Base-by-base conservation (phyloP, 1,284 basidiomycete genomes). In the Ceraceosorus guamensis region DNA sequence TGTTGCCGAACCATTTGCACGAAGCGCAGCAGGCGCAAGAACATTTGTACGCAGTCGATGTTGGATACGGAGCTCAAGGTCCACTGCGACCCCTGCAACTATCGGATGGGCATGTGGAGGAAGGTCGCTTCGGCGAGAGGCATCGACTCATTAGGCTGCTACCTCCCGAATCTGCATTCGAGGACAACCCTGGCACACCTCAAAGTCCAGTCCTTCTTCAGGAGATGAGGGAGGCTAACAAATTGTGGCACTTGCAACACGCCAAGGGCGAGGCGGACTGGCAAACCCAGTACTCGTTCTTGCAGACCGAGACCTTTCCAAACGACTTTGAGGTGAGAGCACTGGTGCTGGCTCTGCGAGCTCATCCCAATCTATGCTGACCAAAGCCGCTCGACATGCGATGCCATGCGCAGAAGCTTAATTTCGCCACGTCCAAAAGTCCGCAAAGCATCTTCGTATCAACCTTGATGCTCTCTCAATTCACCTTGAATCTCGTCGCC, bases 1-100 rank as follows among this genome's bases (percentile, higher is more conserved):
- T 58, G n/a, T 50, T 66, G 6, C 54, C 52, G 2, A 56, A 47
- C 11, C 62, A 64, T 11, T 11, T 61, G 2, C 16, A 14, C 6
- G n/a, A 30, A 4, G 55, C 51, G 2, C 5, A 8, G 18, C 43
- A 37, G 13, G 48, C 39, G 10, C n/a, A n/a, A n/a, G 49, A 24
- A 5, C 53, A 51, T 5, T 64, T 62, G 46, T 66, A 66, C 24
- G 18, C 58, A 4, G 43, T 50, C 6, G 65, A 66, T 41, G 62
- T 66, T 1, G 65, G 62, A 1, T 64, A 50, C 18, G 65, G 62
- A 3, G 52, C 48, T 13, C 6, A 10, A 55, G 57, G 33, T 48
- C 55, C 4, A 55, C 46, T 18, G 43, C 52, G 60, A 8, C 65
- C 65, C 0, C 57, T 63, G 1, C 39, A 64, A 10, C 53, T 66